These are phyloP conservation scores for Orbilia javanica DNA, from an alignment of 2,329 filamentous ascomycete species.

Conservation along the genomic window DNA sequence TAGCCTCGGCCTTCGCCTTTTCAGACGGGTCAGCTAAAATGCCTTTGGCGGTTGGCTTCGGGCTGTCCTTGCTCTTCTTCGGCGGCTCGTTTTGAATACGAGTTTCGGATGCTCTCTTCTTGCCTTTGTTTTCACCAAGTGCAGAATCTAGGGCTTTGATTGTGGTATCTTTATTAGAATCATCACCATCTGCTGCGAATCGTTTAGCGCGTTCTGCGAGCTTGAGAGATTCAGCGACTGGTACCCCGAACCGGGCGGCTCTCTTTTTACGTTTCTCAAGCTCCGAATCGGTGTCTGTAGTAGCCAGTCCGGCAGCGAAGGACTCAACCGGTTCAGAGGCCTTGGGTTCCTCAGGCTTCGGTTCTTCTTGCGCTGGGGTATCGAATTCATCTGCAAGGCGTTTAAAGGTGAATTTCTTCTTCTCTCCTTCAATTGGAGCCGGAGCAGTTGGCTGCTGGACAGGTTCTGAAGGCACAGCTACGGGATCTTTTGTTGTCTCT, in stretches of 20 bases:
- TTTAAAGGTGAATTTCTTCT: conserved; percentile 58
- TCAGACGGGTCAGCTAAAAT: conserved; percentile 48
- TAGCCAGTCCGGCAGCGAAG: conserved; percentile 27
- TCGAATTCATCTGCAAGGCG: conserved; percentile 56
- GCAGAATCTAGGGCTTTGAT: conserved; percentile 53
- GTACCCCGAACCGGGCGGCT: conserved; percentile 54
- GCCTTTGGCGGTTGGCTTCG: conserved; percentile 27
- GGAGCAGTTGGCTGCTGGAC: background rate
- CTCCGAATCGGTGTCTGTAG: conserved; percentile 51
- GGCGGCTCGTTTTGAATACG: conserved; percentile 47
- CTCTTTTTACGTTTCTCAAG: conserved; percentile 59
- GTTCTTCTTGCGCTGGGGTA: conserved; percentile 20
- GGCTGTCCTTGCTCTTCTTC: conserved; percentile 53
- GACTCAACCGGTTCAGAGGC: conserved; percentile 31
- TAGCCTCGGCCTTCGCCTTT: conserved; percentile 57
- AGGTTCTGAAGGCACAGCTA: background rate
- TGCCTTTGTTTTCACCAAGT: conserved; percentile 54
- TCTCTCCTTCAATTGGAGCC: conserved; percentile 39
- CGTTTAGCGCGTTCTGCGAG: conserved; percentile 55
- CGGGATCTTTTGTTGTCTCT: conserved; percentile 57
- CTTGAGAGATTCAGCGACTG: conserved; percentile 47
- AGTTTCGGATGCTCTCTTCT: conserved; percentile 48
- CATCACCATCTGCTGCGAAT: conserved; percentile 43
- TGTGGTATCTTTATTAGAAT: conserved; percentile 14
- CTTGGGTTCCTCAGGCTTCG: conserved; percentile 19